Evolutionary conservation across 2,329 filamentous ascomycete species (phyloP), one percentile per base, ranked within the genome.

Genomic region (Seiridium unicorne): DNA sequence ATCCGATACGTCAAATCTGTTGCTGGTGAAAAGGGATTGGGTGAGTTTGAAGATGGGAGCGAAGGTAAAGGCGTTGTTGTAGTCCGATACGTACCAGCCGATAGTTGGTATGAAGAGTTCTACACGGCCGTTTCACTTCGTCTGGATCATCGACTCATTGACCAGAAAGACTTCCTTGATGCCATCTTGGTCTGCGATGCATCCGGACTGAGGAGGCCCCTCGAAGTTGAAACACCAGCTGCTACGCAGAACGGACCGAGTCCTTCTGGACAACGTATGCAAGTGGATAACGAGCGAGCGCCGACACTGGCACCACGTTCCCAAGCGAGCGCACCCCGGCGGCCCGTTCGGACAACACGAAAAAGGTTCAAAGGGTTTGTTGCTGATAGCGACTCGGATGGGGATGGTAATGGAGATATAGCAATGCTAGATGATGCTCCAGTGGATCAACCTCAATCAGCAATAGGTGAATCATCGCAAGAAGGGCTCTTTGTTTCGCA

Each of bases 161-260:
- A 94, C 66, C 93, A 97, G 70, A 93, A 90, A 60, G 93, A 97
- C 67, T 96, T 99, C 63, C 81, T 99, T 2, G 92, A 97, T 72
- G 91, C 91, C 1, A 95, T 99, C 51, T 77, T 98, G 35, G 87
- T 81, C n/a, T 90, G 89, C 55, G 89, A 98, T 75, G 86, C 92
- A 5, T 86, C 84, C 61, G 82, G 84, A 48, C 79, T 98, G 26
- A 87, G 91, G 60, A 84, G 87, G 44, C 83, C 88, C 5, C 81
- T 96, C 3, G 82, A 89, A 64, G 76, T 84, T 46, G 80, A 80
- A 61, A 70, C 65, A 55, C 74, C 66, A 7, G 64, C 66, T 62
- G 60, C 69, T 47, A 64, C 63, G 5, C 70, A 73, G 51, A 64
- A 72, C 65, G 60, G 64, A 53, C 61, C 54, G 59, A 51, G 57